Evolutionary conservation across 148 eudicot species (phyloP).

Genomic region (Rhododendron williamsianum): DNA sequence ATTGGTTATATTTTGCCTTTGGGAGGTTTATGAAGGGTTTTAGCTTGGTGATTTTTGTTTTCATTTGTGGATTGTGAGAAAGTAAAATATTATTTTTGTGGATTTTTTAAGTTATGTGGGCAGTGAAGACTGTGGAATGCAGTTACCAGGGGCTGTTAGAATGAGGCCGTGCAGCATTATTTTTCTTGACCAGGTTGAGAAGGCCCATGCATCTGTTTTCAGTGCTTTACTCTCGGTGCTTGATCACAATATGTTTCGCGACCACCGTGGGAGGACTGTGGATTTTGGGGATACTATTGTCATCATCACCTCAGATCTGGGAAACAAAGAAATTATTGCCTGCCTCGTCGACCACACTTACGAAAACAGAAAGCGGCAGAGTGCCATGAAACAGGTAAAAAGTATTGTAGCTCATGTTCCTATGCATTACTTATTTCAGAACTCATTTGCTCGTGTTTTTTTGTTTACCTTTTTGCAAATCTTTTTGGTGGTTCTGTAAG

Average conservation of each 20-base stretch:
- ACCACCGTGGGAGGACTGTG: not conserved
- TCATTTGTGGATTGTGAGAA: not conserved
- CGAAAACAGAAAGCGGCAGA: too few relatives aligned
- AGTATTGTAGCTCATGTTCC: too few relatives aligned
- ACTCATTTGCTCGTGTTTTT: too few relatives aligned
- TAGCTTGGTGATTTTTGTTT: too few relatives aligned
- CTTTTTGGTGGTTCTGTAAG: too few relatives aligned
- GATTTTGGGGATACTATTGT: not conserved
- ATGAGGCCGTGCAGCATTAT: not conserved
- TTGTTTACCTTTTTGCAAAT: too few relatives aligned
- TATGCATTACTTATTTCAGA: too few relatives aligned
- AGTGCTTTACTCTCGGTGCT: not conserved
- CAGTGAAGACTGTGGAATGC: not conserved
- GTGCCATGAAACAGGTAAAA: too few relatives aligned
- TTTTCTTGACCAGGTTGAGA: not conserved
- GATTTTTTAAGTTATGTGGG: not conserved
- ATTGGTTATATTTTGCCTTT: too few relatives aligned
- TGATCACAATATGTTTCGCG: not conserved
- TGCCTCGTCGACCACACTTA: not conserved
- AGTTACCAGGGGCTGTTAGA: not conserved
- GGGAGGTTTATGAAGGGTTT: too few relatives aligned
- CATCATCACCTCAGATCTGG: not conserved
- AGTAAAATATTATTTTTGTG: not conserved
- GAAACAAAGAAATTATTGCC: not conserved
- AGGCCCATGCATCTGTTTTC: not conserved